Evolutionary conservation across 495 filamentous ascomycete genomes (phyloP).

Genomic region (Friedmanniomyces simplex): DNA sequence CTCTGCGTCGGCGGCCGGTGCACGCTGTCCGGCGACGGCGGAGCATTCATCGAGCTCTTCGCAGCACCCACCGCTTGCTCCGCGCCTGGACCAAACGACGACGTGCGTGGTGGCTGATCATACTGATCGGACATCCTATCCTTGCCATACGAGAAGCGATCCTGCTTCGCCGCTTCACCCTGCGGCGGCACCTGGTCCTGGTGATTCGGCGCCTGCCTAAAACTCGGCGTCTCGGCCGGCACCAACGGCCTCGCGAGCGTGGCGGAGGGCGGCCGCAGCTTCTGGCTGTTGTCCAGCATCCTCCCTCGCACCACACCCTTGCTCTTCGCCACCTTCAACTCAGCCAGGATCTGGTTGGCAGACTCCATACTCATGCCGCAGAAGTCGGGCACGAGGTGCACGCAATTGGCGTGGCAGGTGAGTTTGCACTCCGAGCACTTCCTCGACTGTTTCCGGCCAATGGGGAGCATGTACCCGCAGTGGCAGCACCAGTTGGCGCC

Average conservation of each 20-base stretch:
- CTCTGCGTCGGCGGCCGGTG: conserved; percentile 32
- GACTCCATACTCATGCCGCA: conserved; percentile 99
- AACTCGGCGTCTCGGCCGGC: conserved; percentile 26
- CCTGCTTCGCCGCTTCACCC: conserved; percentile 19
- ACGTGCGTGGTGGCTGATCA: conserved; percentile 30
- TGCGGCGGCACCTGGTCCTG: conserved; percentile 31
- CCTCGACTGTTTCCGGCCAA: conserved; percentile 86
- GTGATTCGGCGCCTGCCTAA: conserved; percentile 22
- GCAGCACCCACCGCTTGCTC: conserved; percentile 39
- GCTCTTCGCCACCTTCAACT: conserved; percentile 43
- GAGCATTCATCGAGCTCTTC: conserved; percentile 33
- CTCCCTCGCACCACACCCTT: conserved; percentile 32
- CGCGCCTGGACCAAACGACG: conserved; percentile 32
- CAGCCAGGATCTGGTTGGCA: conserved; percentile 81
- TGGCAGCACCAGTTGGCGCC: conserved; percentile 99
- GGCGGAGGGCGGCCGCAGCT: conserved; percentile 26
- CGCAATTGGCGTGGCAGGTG: conserved; percentile 82
- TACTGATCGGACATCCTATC: conserved; percentile 29
- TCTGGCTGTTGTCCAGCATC: conserved; percentile 25
- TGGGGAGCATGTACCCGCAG: conserved; percentile 93
- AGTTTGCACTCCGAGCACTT: conserved; percentile 91
- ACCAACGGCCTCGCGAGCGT: background rate
- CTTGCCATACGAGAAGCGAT: conserved; percentile 42
- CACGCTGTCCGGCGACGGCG: conserved; percentile 28
- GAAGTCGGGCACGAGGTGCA: conserved; percentile 95